These are phyloP conservation scores for Bryum argenteum DNA, from an alignment of 225 moss, liverwort and hornwort genomes.

Conservation along the genomic window DNA sequence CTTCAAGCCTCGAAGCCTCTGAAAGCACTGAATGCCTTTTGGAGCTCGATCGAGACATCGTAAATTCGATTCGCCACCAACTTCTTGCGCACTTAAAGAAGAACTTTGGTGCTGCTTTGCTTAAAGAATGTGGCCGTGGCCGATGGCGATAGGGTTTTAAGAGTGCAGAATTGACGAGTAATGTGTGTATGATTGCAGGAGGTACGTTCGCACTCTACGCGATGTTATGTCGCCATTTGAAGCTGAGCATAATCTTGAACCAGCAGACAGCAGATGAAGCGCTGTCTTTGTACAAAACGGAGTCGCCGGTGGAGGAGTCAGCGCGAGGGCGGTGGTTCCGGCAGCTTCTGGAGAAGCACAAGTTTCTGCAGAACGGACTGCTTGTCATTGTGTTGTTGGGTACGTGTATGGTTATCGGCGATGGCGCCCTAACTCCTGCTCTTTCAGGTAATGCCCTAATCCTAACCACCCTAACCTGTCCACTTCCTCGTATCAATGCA, in stretches of 20 bases:
- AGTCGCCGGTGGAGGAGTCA: constrained; percentile 26
- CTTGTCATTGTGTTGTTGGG: constrained; percentile 69
- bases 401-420: constrained; percentile 81
- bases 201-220: constrained; percentile 91
- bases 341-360: constrained; percentile 63
- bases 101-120: too few relatives aligned
- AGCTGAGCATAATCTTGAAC: constrained; percentile 68
- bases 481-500: not conserved
- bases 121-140: not conserved
- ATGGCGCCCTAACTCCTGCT: constrained; percentile 77
- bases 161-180: not conserved
- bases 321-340: constrained; percentile 43
- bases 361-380: constrained; percentile 51
- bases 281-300: constrained; percentile 68
- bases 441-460: constrained; percentile 58
- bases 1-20: not conserved
- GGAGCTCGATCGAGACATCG: too few relatives aligned
- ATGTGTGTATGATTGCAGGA: constrained; percentile 40
- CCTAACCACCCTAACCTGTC: not conserved
- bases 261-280: constrained; percentile 72
- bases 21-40: not conserved
- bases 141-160: too few relatives aligned
- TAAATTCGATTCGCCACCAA: too few relatives aligned
- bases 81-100: not conserved
- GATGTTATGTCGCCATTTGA: constrained; percentile 74